phyloP scores from a whole-genome alignment of 2,329 filamentous ascomycete genomes.

The Sporothrix inflata region DNA sequence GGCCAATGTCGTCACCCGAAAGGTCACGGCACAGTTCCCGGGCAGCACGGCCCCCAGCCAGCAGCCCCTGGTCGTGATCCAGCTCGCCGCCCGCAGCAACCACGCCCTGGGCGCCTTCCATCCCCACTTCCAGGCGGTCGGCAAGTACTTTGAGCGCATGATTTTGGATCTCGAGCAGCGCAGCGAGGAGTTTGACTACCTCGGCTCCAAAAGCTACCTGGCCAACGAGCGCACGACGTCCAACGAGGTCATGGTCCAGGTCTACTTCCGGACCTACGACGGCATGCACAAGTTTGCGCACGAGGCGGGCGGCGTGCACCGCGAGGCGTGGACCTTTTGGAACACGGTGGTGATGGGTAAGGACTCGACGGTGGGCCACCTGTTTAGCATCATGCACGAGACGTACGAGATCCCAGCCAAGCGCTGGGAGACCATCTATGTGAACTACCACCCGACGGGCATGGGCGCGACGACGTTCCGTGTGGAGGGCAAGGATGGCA shows the following conservation, averaged over 20 bases:
- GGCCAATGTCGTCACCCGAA: not conserved
- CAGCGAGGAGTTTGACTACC: not conserved
- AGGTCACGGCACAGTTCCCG: not conserved
- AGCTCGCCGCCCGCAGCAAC: conserved; percentile 8
- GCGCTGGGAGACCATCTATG: conserved; percentile 7
- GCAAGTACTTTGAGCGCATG: not conserved
- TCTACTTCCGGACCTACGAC: not conserved
- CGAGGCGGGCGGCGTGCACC: not conserved
- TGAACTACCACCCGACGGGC: not conserved
- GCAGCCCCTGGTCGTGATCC: not conserved
- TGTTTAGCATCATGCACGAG: conserved; percentile 14
- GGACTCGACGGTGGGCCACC: not conserved
- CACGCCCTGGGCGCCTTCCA: not conserved
- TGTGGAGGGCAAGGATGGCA: not conserved
- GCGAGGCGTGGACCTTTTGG: not conserved
- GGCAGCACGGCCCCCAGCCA: not conserved
- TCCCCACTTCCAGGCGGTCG: not conserved
- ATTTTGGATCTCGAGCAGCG: not conserved
- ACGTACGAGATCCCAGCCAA: not conserved
- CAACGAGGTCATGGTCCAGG: not conserved
- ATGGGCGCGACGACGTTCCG: not conserved
- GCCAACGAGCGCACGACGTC: not conserved
- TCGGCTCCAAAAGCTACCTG: not conserved
- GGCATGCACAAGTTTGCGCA: not conserved
- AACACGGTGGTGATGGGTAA: not conserved